Evolutionary conservation across 176 grass and related monocot genomes (phyloP).

Genomic region (Phyllostachys edulis): DNA sequence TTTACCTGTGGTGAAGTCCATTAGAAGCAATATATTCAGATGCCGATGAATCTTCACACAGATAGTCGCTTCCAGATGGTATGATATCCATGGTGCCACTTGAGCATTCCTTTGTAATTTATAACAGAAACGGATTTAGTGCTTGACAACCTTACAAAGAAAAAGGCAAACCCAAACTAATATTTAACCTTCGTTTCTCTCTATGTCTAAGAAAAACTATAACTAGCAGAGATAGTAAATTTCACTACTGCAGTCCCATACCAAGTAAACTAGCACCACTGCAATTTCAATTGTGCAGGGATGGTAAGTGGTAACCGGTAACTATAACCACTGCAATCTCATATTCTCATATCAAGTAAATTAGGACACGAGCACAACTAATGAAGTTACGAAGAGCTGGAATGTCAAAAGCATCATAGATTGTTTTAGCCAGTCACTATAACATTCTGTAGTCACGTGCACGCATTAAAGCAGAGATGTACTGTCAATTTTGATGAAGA

Average conservation of each 20-base stretch:
- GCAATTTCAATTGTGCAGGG: constrained; percentile 8
- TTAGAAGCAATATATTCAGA: constrained; percentile 61
- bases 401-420: constrained; percentile 9
- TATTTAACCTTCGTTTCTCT: neutral
- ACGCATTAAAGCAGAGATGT: neutral
- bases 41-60: constrained; percentile 49
- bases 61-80: constrained; percentile 41
- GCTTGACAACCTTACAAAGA: constrained; percentile 16
- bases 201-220: neutral
- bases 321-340: neutral
- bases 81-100: constrained; percentile 40
- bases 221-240: neutral
- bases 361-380: neutral
- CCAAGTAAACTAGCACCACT: neutral
- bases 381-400: neutral
- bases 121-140: constrained; percentile 17
- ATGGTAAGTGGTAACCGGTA: constrained; percentile 1
- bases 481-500: constrained; percentile 4
- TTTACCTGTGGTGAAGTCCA: constrained; percentile 52
- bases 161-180: neutral
- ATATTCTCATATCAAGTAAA: neutral
- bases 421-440: neutral
- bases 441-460: neutral
- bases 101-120: constrained; percentile 43
- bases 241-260: constrained; percentile 12